A percentile compares a stretch with the other conserved stretches of the same genome.
These are phyloP conservation scores for Coccinonectria pachysandricola DNA, from an alignment of 2,329 filamentous ascomycete species.

Conservation along the genomic window DNA sequence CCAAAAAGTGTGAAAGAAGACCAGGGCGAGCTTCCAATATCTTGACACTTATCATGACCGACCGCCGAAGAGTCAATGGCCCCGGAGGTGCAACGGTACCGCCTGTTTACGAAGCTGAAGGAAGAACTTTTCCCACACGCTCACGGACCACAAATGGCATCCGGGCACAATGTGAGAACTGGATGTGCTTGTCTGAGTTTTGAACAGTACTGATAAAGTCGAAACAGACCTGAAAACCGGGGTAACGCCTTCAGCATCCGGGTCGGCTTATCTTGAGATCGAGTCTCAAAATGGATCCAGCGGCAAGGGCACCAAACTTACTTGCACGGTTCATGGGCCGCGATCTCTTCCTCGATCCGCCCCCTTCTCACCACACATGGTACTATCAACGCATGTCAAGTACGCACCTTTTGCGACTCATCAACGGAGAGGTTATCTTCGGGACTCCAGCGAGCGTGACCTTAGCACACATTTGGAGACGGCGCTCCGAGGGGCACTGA, in stretches of 20 bases:
- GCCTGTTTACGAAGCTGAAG: slow-evolving; percentile 54
- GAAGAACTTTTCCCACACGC: slow-evolving; percentile 34
- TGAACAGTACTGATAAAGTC: slow-evolving; percentile 8
- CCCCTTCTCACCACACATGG: slow-evolving; percentile 83
- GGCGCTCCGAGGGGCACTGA: slow-evolving; percentile 77
- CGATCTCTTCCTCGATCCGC: slow-evolving; percentile 81
- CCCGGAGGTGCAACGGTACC: slow-evolving; percentile 67
- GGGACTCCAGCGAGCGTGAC: slow-evolving; percentile 79
- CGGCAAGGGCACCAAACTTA: slow-evolving; percentile 72
- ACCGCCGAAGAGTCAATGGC: slow-evolving; percentile 84
- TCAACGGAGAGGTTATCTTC: slow-evolving; percentile 71
- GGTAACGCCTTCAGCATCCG: slow-evolving; percentile 84
- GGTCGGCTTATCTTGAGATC: slow-evolving; percentile 76
- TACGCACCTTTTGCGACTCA: slow-evolving; percentile 90
- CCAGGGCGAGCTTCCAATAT: too few species aligned
- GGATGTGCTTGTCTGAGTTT: slow-evolving; percentile 1
- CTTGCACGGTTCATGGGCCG: slow-evolving; percentile 87
- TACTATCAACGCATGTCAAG: slow-evolving; percentile 88
- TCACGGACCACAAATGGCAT: slow-evolving; percentile 58
- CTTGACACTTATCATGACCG: too few species aligned
- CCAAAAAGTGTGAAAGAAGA: too few species aligned
- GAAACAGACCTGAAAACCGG: slow-evolving; percentile 80
- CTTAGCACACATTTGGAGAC: slow-evolving; percentile 86
- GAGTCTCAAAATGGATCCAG: slow-evolving; percentile 37
- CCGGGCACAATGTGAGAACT: slow-evolving; percentile 70